Base-by-base conservation (phyloP, 2,329 filamentous ascomycete genomes). In the Fusarium nygamai region DNA sequence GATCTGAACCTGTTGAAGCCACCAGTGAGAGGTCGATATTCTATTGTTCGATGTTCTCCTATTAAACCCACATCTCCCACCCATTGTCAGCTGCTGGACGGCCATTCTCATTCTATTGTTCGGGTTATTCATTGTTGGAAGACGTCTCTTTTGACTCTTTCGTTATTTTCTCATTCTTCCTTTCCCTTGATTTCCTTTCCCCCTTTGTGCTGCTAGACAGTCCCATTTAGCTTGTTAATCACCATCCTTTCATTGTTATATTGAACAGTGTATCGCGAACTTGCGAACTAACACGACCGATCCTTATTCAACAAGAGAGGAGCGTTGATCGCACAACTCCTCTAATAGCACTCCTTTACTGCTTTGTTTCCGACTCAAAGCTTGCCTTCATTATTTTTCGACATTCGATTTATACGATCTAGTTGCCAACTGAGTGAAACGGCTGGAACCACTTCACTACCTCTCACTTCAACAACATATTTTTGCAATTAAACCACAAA, bases 241-340 rank as follows among this genome's bases (percentile, higher is more conserved):
- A 79, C 73, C 58, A 62, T 77, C 74, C 51, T 75, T 77, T 74
- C 67, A 59, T 64, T 73, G 63, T 69, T 73, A 61, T 38, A 57
- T 22, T 39, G 48, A 70, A 74, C 69, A 64, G 60, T 68, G 70
- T 67, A 61, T 75, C 70, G 66, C 60, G 58, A 69, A 56, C 65
- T 68, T 64, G 51, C 51, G 54, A 67, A 62, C 59, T 58, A 48
- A 57, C 71, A 65, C 69, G 36, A 68, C 64, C 64, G 43, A 61
- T 75, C 57, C 48, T 73, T 71, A 78, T 72, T 71, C 66, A 72
- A 64, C 68, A 69, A 50, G 69, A 78, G 77, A 81, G 78, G 77
- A 80, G 73, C 78, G 78, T 80, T 80, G 79, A 81, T 79, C 79
- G 78, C 71, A 72, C 62, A 60, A 56, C 67, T 79, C 74, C 77